Percentiles rank a stretch among this genome's conserved stretches.
Conservation (phyloP, 257 asterid genomes). For the Nicotiana sylvestris region DNA sequence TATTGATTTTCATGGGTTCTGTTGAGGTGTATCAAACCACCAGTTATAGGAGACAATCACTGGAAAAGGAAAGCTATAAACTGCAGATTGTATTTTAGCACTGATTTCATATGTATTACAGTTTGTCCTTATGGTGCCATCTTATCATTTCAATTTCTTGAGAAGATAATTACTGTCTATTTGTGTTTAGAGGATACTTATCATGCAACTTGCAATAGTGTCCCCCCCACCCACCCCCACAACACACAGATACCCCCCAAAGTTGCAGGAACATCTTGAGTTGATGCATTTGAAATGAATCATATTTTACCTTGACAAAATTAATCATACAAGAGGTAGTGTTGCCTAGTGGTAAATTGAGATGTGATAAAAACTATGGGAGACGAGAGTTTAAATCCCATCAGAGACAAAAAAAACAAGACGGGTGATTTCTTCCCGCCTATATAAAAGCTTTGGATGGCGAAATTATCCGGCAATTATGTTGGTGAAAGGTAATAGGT, state of each 20-base stretch:
- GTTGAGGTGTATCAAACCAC: not conserved
- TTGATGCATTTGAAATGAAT: too few relatives aligned
- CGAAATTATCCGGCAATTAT: too few relatives aligned
- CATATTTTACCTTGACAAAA: too few relatives aligned
- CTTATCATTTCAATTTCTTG: not conserved
- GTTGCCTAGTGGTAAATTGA: too few relatives aligned
- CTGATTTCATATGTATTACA: not conserved
- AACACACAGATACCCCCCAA: not conserved
- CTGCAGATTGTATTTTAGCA: not conserved
- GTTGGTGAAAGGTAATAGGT: too few relatives aligned
- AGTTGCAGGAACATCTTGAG: not conserved
- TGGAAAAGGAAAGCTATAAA: too few relatives aligned
- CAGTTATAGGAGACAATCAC: not conserved
- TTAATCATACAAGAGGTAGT: too few relatives aligned
- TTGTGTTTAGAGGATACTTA: not conserved
- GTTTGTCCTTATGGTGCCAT: not conserved
- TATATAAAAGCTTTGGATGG: too few relatives aligned
- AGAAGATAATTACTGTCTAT: not conserved
- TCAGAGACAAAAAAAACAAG: too few relatives aligned
- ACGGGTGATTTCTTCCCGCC: too few relatives aligned
- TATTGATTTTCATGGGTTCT: not conserved
- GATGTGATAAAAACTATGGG: too few relatives aligned
- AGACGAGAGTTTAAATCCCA: too few relatives aligned
- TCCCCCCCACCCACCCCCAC: not conserved
- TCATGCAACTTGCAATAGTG: not conserved